A percentile compares a stretch with the other conserved stretches of the same genome.
These are phyloP conservation scores for Cryptosporidium canis DNA, from an alignment of 169 alveolate species.

Conservation along the genomic window DNA sequence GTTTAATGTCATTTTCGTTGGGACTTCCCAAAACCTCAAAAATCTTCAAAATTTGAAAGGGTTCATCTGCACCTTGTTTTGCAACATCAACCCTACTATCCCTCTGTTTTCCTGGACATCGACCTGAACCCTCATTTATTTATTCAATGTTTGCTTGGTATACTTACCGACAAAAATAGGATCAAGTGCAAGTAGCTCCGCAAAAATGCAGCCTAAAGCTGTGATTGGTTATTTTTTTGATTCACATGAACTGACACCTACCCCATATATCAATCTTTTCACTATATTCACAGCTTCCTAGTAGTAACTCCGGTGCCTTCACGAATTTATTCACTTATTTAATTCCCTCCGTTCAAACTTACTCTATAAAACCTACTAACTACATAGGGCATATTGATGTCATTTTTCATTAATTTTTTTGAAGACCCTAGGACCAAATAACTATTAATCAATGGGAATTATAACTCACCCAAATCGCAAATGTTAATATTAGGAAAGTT, in stretches of 20 bases:
- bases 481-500: conserved; percentile 2
- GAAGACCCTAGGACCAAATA: conserved; percentile 41
- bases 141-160: background rate
- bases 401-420: background rate
- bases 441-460: background rate
- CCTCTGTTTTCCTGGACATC: conserved; percentile 47
- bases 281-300: conserved; percentile 64
- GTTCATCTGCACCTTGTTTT: conserved; percentile 59
- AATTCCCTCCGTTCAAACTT: background rate
- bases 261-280: conserved; percentile 72
- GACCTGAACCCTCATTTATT: conserved; percentile 11
- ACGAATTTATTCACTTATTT: background rate
- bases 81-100: background rate
- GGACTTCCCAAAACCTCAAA: conserved; percentile 59
- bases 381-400: conserved; percentile 59
- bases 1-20: background rate
- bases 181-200: conserved; percentile 33
- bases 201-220: conserved; percentile 70
- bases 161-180: conserved; percentile 71
- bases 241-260: background rate
- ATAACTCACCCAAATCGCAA: conserved; percentile 53
- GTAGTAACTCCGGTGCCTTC: conserved; percentile 64
- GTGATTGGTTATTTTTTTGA: background rate
- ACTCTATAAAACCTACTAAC: conserved; percentile 69
- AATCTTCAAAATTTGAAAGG: conserved; percentile 51